Evolutionary conservation across 345 rosid species (phyloP).

Genomic region (Trapa bicornis): DNA sequence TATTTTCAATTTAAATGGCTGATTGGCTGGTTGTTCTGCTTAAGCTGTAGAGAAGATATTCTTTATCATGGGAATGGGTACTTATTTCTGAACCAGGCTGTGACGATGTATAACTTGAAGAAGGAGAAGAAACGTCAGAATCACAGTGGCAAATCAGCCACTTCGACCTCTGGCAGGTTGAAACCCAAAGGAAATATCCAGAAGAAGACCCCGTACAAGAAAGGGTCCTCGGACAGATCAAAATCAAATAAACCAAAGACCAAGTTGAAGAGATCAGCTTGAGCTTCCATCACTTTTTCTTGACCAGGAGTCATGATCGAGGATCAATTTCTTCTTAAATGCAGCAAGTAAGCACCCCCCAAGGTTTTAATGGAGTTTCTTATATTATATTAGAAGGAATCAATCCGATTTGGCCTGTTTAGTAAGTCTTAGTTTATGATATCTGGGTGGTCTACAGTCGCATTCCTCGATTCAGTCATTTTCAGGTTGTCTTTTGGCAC

Average conservation of each 20-base stretch:
- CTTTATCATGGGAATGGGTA: not conserved
- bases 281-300: not conserved
- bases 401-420: no score
- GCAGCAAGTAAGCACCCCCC: not conserved
- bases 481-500: no score
- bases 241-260: constrained; percentile 12
- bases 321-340: not conserved
- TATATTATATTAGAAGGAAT: not conserved
- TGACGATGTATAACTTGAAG: constrained; percentile 66
- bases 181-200: constrained; percentile 28
- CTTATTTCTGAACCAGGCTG: constrained; percentile 32
- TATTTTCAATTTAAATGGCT: no score
- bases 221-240: constrained; percentile 5
- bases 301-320: not conserved
- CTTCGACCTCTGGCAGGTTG: constrained; percentile 33
- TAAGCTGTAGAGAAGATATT: not conserved
- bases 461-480: no score
- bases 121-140: constrained; percentile 47
- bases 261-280: constrained; percentile 27
- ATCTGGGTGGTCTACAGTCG: no score
- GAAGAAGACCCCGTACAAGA: constrained; percentile 26
- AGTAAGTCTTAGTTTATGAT: no score
- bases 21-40: not conserved
- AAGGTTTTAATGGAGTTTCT: not conserved
- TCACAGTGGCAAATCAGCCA: constrained; percentile 20